A percentile compares a stretch with the other conserved stretches of the same genome.
Evolutionary conservation across 2,329 filamentous ascomycete genomes (phyloP).

Genomic region (Cercospora sp.): DNA sequence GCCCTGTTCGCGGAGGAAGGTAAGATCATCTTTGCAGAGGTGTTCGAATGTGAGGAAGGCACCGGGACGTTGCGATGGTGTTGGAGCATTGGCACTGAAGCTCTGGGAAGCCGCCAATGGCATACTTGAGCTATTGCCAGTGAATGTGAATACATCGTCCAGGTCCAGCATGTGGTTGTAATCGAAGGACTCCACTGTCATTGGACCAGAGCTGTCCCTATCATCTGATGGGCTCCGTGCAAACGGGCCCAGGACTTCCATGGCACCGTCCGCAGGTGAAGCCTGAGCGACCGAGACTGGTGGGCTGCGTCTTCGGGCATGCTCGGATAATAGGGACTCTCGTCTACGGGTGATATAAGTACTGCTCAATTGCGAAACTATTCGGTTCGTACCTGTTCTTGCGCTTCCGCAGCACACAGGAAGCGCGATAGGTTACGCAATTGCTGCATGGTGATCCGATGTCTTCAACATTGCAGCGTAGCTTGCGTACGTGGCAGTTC

Average conservation of each 20-base stretch:
- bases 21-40: conserved; percentile 13
- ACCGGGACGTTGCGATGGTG: neutral
- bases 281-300: conserved; percentile 6
- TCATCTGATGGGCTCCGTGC: conserved; percentile 13
- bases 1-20: conserved; percentile 19
- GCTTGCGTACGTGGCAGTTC: conserved; percentile 23
- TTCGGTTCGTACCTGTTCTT: conserved; percentile 22
- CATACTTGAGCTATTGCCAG: conserved; percentile 20
- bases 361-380: neutral
- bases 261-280: conserved; percentile 12
- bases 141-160: conserved; percentile 28
- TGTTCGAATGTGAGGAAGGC: neutral
- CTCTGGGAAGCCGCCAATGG: conserved; percentile 12
- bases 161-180: conserved; percentile 25
- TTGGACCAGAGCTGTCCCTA: conserved; percentile 11
- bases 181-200: conserved; percentile 18
- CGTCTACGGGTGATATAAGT: conserved; percentile 3
- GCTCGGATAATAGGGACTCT: conserved; percentile 21
- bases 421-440: conserved; percentile 23
- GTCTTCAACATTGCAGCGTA: conserved; percentile 25
- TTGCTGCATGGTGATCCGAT: conserved; percentile 25
- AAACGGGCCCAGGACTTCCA: conserved; percentile 16
- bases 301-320: conserved; percentile 16
- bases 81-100: conserved; percentile 13
- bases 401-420: conserved; percentile 22